phyloP scores from a whole-genome alignment of 2,329 filamentous ascomycete genomes.

The Scortechinia acanthostroma region DNA sequence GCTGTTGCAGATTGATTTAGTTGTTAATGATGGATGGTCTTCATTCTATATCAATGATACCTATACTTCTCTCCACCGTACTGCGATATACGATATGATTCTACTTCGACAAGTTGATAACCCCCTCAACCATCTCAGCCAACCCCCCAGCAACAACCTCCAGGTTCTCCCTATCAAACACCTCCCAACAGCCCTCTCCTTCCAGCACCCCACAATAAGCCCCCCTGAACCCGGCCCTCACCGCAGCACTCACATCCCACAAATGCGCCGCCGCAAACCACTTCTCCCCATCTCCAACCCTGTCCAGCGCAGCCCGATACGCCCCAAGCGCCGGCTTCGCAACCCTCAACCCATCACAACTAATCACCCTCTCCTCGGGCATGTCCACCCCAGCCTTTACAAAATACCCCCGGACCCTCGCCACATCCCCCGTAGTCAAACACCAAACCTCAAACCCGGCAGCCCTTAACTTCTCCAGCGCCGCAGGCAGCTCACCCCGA shows the following conservation, averaged over 20 bases:
- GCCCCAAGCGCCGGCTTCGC: slow-evolving; percentile 39
- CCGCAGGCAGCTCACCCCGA: slow-evolving; percentile 27
- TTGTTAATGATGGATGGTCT: no score
- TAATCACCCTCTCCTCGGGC: slow-evolving; percentile 38
- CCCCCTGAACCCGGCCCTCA: slow-evolving; percentile 37
- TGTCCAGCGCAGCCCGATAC: slow-evolving; percentile 33
- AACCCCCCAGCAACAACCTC: slow-evolving; percentile 38
- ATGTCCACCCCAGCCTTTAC: slow-evolving; percentile 35
- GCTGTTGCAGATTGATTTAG: no score
- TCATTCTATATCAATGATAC: no score
- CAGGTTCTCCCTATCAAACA: slow-evolving; percentile 42
- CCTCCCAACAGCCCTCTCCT: slow-evolving; percentile 35
- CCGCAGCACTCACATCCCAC: slow-evolving; percentile 48
- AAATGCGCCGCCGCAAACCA: slow-evolving; percentile 54
- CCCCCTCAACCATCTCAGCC: slow-evolving; percentile 34
- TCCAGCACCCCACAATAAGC: slow-evolving; percentile 45
- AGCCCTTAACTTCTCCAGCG: slow-evolving; percentile 28
- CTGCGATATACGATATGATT: no score
- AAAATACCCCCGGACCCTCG: slow-evolving; percentile 43
- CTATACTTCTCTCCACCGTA: no score
- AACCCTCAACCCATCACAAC: slow-evolving; percentile 36
- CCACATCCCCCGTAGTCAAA: slow-evolving; percentile 39
- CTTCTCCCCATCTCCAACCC: slow-evolving; percentile 15
- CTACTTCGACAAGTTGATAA: no score
- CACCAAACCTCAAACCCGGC: slow-evolving; percentile 43